Conservation (phyloP, 805 yeast genomes). For the Metschnikowia picachoensis region DNA sequence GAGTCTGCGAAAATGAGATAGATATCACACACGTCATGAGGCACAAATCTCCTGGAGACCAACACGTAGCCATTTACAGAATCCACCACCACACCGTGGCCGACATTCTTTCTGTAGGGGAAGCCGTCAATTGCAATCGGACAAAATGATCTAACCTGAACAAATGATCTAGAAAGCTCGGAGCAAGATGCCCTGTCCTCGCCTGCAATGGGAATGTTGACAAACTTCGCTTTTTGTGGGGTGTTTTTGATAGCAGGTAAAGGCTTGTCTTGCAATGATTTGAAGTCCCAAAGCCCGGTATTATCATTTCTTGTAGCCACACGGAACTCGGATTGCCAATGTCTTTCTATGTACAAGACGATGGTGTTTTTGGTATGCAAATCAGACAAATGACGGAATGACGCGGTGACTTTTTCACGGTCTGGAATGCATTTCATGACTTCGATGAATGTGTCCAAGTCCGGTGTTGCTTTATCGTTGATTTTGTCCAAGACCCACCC, state of each 20-base stretch:
- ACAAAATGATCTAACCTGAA: slow-evolving; percentile 58
- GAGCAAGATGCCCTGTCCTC: slow-evolving; percentile 43
- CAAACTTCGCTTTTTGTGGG: slow-evolving; percentile 65
- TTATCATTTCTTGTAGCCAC: slow-evolving; percentile 58
- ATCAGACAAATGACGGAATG: slow-evolving; percentile 76
- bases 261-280: slow-evolving; percentile 55
- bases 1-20: slow-evolving; percentile 82
- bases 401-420: slow-evolving; percentile 61
- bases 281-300: slow-evolving; percentile 56
- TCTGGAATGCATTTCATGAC: slow-evolving; percentile 80
- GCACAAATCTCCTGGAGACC: slow-evolving; percentile 73
- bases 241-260: slow-evolving; percentile 47
- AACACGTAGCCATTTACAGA: slow-evolving; percentile 75
- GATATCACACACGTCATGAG: slow-evolving; percentile 78
- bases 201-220: slow-evolving; percentile 62
- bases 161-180: slow-evolving; percentile 62
- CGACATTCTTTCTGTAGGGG: slow-evolving; percentile 55
- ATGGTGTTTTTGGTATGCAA: slow-evolving; percentile 67
- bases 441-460: slow-evolving; percentile 69
- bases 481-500: slow-evolving; percentile 83
- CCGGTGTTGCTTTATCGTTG: slow-evolving; percentile 71
- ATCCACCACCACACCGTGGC: slow-evolving; percentile 79
- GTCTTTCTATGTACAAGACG: slow-evolving; percentile 75
- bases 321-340: slow-evolving; percentile 73
- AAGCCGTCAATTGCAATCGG: slow-evolving; percentile 77